Evolutionary conservation across 164 flowering plant genomes (phyloP), one percentile per base, ranked within the genome.

Genomic region (Kingdonia uniflora): DNA sequence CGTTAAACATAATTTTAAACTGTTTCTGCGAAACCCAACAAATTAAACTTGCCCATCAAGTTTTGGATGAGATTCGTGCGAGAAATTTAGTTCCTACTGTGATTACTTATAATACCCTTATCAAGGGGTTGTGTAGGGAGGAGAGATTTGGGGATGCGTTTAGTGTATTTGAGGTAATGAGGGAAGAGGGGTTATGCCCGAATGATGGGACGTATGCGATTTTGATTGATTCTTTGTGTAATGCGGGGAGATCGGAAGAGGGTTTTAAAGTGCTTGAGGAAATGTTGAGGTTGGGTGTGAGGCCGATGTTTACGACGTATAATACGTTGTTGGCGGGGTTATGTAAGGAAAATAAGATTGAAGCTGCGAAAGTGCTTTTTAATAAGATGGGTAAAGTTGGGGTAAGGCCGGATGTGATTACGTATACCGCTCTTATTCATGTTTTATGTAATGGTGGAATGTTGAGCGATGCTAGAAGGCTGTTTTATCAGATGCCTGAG

Each of bases 51-150:
- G 62, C 56, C 0, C 50, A 19, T 23, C 60, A 60, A 42, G 25
- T 65, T 48, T 42, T 65, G 5, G 56, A 59, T 8, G 64, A 60
- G 54, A 49, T 63, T 62, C 37, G n/a, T 11, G 39, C 29, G 11
- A 5, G 22, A 1, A 49, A 62, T 24, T 46, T 17, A 5, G 26
- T 4, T 16, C 71, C 76, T 6, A 47, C 47, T 19, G 60, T 49
- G 1, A 56, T 60, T 19, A 68, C 60, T 13, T 65, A 44, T 29
- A 57, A 49, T 49, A 59, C 70, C 33, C 61, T 75, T 19, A 48
- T 71, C 3, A 59, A 59, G 35, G 72, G 76, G n/a, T 50, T 71
- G 19, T 66, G 67, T 42, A 53, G 23, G 21, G 60, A 56, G 35
- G 37, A 19, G 38, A 66, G 46, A 42, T 8, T 62, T 23, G 49